Conservation (phyloP, 257 asterid species). For the Solanum clarkiae region DNA sequence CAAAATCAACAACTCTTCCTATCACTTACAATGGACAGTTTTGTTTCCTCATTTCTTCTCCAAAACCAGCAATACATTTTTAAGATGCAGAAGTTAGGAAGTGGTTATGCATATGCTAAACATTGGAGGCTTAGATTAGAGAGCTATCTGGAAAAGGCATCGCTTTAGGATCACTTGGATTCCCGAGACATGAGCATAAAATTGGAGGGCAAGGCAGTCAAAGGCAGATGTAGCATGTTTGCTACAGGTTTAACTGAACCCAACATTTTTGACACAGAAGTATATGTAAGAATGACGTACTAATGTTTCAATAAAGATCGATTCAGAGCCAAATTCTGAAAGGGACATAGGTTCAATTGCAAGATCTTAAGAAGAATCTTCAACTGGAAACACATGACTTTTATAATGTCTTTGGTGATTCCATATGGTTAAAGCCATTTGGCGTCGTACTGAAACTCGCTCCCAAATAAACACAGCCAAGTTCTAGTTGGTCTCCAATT, state of each 20-base stretch:
- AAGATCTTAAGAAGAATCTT: not conserved
- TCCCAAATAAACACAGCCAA: not conserved
- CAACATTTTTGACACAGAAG: not conserved
- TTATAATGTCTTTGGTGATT: not conserved
- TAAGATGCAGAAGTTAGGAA: not conserved
- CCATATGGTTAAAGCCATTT: not conserved
- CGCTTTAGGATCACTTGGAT: not conserved
- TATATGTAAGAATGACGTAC: not conserved
- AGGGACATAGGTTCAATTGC: not conserved
- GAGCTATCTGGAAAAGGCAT: not conserved
- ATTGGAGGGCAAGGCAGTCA: not conserved
- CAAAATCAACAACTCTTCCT: not conserved
- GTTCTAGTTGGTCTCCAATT: not conserved
- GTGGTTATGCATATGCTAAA: not conserved
- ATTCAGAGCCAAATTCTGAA: not conserved
- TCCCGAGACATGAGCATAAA: not conserved
- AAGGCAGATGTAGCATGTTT: not conserved
- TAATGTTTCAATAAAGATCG: not conserved
- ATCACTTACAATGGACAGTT: not conserved
- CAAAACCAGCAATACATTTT: not conserved
- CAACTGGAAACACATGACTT: not conserved
- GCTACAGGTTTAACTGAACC: not conserved
- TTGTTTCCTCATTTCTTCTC: not conserved
- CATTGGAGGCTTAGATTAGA: not conserved
- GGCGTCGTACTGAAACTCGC: not conserved